These are phyloP conservation scores for Heliamphora pulchella DNA, from an alignment of 179 eudicot genomes.

Conservation along the genomic window DNA sequence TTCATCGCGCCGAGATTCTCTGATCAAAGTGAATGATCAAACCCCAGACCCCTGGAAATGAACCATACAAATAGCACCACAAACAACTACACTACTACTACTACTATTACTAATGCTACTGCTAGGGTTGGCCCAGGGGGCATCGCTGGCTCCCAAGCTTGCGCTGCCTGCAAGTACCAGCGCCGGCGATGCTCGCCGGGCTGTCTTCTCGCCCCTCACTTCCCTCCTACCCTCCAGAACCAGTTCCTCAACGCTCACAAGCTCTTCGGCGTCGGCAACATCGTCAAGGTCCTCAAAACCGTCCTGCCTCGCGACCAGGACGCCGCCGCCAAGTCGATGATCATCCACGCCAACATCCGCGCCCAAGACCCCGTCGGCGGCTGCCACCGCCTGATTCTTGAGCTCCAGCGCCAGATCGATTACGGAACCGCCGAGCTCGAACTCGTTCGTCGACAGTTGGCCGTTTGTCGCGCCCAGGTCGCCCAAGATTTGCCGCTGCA, in stretches of 20 bases:
- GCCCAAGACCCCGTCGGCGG: constrained; percentile 36
- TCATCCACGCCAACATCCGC: constrained; percentile 23
- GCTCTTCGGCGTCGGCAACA: constrained; percentile 33
- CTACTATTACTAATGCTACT: background rate
- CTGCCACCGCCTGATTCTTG: constrained; percentile 11
- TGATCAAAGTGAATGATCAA: no score
- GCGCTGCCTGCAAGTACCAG: constrained; percentile 45
- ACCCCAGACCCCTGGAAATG: background rate
- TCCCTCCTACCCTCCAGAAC: constrained; percentile 26
- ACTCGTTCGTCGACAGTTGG: constrained; percentile 12
- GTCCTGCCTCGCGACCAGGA: constrained; percentile 7
- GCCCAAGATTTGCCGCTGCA: no score
- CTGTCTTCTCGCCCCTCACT: constrained; percentile 37
- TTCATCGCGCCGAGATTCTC: no score
- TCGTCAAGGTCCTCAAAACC: constrained; percentile 14
- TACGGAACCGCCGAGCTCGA: constrained; percentile 11
- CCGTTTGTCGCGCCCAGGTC: background rate
- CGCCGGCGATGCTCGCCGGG: constrained; percentile 31
- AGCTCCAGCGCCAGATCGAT: constrained; percentile 11
- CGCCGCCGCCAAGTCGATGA: constrained; percentile 21
- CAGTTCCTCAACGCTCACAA: constrained; percentile 34
- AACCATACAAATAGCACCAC: background rate
- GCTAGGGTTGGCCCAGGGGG: constrained; percentile 2
- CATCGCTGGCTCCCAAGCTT: constrained; percentile 25
- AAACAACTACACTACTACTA: background rate